phyloP scores from a whole-genome alignment of 2,329 filamentous ascomycete genomes.

The Graphium sp. region DNA sequence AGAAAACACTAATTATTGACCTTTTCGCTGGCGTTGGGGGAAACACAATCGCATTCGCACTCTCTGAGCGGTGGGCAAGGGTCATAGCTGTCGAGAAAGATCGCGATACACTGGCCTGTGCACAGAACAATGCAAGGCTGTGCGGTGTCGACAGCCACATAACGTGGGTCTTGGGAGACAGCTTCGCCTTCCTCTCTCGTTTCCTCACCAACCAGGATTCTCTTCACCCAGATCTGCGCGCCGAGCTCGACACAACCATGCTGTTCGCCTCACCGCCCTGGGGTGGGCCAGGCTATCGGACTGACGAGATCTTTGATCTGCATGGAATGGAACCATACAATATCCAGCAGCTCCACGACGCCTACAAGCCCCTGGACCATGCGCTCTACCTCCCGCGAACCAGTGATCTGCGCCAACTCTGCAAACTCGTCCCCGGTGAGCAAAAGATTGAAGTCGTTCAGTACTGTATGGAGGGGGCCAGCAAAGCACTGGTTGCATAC shows the following conservation, averaged over 20 bases:
- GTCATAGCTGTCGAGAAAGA: constrained; percentile 86
- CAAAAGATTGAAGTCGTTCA: constrained; percentile 61
- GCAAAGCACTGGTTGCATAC: constrained; percentile 62
- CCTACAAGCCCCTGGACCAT: constrained; percentile 41
- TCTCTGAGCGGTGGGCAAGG: constrained; percentile 59
- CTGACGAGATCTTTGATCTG: constrained; percentile 62
- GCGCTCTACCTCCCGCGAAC: constrained; percentile 77
- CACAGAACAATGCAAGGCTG: constrained; percentile 76
- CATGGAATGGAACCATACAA: constrained; percentile 79
- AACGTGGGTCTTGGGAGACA: constrained; percentile 76
- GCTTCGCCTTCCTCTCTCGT: constrained; percentile 53
- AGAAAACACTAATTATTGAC: constrained; percentile 59
- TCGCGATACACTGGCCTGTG: constrained; percentile 64
- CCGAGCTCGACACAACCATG: constrained; percentile 23
- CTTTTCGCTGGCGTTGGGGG: constrained; percentile 84
- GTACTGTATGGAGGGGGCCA: constrained; percentile 81
- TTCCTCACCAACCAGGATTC: constrained; percentile 16
- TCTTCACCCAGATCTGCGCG: constrained; percentile 19
- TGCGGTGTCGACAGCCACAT: constrained; percentile 67
- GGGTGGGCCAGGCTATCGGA: constrained; percentile 39
- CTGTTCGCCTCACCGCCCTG: constrained; percentile 43
- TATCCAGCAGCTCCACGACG: constrained; percentile 41
- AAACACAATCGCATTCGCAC: constrained; percentile 88
- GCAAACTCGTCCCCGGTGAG: constrained; percentile 30
- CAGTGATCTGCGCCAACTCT: constrained; percentile 67